These are phyloP conservation scores for Hypoxylon crocopeplum DNA, from an alignment of 495 filamentous ascomycete species.

Conservation along the genomic window DNA sequence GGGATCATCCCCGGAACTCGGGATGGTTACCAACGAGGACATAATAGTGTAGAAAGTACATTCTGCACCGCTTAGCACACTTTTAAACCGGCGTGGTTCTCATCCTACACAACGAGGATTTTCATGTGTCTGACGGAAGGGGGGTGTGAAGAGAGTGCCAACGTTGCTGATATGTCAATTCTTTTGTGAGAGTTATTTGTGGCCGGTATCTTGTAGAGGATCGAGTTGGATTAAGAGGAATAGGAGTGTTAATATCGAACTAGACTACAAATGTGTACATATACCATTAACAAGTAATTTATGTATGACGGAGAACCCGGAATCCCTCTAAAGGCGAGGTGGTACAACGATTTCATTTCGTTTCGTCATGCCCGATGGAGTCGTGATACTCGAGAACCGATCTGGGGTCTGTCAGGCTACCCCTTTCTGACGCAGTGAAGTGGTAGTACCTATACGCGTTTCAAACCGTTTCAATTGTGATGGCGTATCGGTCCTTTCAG, in stretches of 20 bases:
- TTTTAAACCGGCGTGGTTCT: background rate
- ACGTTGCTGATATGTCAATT: no score
- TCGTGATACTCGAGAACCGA: conserved; percentile 32
- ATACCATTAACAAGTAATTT: conserved; percentile 11
- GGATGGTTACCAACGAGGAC: conserved; percentile 23
- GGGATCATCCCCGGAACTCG: conserved; percentile 34
- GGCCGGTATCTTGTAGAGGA: no score
- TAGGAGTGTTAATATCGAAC: conserved; percentile 10
- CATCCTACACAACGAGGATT: no score
- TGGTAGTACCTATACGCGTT: conserved; percentile 34
- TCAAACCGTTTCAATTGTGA: conserved; percentile 38
- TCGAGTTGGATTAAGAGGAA: background rate
- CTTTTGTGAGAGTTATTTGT: no score
- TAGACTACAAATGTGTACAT: conserved; percentile 9
- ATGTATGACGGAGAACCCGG: conserved; percentile 27
- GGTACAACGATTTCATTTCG: conserved; percentile 38
- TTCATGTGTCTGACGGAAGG: no score
- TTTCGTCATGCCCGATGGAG: conserved; percentile 40
- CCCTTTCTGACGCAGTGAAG: conserved; percentile 28
- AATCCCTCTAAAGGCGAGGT: conserved; percentile 28
- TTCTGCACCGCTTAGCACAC: conserved; percentile 1
- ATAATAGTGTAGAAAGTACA: conserved; percentile 17
- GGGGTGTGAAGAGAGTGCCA: no score
- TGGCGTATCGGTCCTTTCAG: conserved; percentile 34
- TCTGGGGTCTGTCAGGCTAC: conserved; percentile 17